phyloP scores from a whole-genome alignment of 345 rosid genomes.

The Erucastrum elatum region DNA sequence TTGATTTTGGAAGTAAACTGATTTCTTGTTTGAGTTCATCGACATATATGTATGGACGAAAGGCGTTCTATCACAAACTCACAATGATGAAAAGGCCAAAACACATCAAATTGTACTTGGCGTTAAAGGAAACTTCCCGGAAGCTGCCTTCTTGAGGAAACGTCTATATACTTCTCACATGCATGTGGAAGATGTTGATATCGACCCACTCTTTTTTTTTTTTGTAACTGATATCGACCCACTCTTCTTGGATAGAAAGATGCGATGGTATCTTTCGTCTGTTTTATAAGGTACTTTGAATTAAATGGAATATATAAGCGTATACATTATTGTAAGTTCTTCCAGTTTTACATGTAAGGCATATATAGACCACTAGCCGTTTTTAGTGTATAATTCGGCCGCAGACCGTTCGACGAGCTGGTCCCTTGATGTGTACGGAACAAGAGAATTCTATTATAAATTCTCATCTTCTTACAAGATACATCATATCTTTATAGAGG shows the following conservation, averaged over 20 bases:
- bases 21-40: conserved; percentile 18
- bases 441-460: background rate
- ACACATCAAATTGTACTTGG: background rate
- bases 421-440: conserved; percentile 19
- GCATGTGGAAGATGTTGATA: conserved; percentile 32
- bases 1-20: conserved; percentile 17
- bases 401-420: background rate
- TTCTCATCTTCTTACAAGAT: background rate
- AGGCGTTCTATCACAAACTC: conserved; percentile 9
- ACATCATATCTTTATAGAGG: background rate
- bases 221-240: conserved; percentile 4
- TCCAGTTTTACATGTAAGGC: background rate
- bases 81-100: conserved; percentile 23
- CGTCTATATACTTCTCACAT: conserved; percentile 31
- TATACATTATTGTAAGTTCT: background rate
- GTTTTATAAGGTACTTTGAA: background rate
- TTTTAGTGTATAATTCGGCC: background rate
- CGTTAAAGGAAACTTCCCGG: conserved; percentile 35
- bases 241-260: conserved; percentile 8
- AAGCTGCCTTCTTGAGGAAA: conserved; percentile 26
- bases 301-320: background rate
- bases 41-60: conserved; percentile 14
- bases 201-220: conserved; percentile 10
- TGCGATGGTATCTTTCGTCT: background rate
- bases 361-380: background rate